phyloP scores from a whole-genome alignment of 1,139 yeast genomes.

The Kodamaea arcana region DNA sequence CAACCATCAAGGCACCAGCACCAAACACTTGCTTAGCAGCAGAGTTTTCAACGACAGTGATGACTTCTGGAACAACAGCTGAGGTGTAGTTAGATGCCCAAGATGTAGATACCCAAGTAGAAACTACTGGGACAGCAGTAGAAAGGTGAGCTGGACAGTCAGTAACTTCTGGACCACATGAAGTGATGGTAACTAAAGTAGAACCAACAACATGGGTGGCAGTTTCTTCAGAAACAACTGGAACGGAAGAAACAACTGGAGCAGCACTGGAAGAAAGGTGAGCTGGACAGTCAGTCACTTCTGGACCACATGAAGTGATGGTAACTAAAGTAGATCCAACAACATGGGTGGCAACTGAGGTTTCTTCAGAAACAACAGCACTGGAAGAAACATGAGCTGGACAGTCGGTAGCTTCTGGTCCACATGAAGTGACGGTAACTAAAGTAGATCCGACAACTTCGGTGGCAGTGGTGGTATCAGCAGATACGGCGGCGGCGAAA shows the following conservation, averaged over 20 bases:
- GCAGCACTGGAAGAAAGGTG: conserved; percentile 20
- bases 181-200: conserved; percentile 40
- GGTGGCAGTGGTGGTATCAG: conserved; percentile 32
- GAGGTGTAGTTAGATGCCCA: conserved; percentile 41
- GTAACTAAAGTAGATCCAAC: conserved; percentile 20
- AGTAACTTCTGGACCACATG: conserved; percentile 36
- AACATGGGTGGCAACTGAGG: conserved; percentile 17
- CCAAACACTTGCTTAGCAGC: conserved; percentile 28
- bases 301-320: conserved; percentile 23
- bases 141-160: conserved; percentile 38
- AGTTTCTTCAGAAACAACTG: conserved; percentile 19
- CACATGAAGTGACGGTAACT: conserved; percentile 45
- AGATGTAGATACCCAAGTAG: conserved; percentile 3
- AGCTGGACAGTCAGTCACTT: conserved; percentile 26
- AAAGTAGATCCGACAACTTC: conserved; percentile 23
- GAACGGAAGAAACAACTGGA: conserved; percentile 16
- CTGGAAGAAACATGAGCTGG: conserved; percentile 22
- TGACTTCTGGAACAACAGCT: conserved; percentile 25
- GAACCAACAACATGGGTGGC: conserved; percentile 2
- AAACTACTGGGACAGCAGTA: conserved; percentile 14
- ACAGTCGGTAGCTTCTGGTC: conserved; percentile 34
- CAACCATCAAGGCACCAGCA: conserved; percentile 51
- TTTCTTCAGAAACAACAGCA: background rate
- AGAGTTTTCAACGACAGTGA: conserved; percentile 10
- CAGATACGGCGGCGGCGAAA: conserved; percentile 35